Percentiles rank a stretch among this genome's conserved stretches.
These are phyloP conservation scores for Colletotrichum sp. DNA, from an alignment of 2,329 filamentous ascomycete genomes.

Conservation along the genomic window DNA sequence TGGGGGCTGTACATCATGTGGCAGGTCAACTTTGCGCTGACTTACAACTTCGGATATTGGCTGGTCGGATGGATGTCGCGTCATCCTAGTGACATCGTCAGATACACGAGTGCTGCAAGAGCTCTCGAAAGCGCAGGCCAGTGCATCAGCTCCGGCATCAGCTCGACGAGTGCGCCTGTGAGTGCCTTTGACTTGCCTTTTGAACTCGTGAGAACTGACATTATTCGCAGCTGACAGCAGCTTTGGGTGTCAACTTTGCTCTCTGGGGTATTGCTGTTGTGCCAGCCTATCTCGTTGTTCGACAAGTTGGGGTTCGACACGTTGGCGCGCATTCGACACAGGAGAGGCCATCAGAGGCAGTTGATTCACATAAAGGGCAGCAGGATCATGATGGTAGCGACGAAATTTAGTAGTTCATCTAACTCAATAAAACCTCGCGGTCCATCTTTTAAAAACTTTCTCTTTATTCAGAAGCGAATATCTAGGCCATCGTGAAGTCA, in stretches of 20 bases:
- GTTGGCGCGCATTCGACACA: background rate
- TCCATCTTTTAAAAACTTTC: background rate
- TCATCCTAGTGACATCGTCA: conserved; percentile 28
- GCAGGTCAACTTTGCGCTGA: conserved; percentile 33
- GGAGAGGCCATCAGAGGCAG: no score
- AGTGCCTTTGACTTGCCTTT: background rate
- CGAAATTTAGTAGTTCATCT: background rate
- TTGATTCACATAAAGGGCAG: background rate
- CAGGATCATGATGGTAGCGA: background rate
- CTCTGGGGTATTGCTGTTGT: background rate
- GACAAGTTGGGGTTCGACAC: background rate
- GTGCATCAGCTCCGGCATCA: conserved; percentile 33
- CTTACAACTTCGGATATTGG: conserved; percentile 39
- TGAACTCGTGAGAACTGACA: background rate
- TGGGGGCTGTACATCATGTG: conserved; percentile 37
- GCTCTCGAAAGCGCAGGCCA: conserved; percentile 31
- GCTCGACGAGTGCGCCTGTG: conserved; percentile 28
- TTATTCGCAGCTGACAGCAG: background rate
- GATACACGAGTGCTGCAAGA: conserved; percentile 28
- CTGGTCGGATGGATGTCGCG: conserved; percentile 29
- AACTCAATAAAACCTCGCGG: background rate
- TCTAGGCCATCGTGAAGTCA: background rate
- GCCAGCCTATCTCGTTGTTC: background rate
- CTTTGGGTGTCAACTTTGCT: background rate
- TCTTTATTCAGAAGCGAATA: background rate